A percentile compares a stretch with the other conserved stretches of the same genome.
These are phyloP conservation scores for Termitomyces sp. DNA, from an alignment of 768 basidiomycete genomes.

Conservation along the genomic window DNA sequence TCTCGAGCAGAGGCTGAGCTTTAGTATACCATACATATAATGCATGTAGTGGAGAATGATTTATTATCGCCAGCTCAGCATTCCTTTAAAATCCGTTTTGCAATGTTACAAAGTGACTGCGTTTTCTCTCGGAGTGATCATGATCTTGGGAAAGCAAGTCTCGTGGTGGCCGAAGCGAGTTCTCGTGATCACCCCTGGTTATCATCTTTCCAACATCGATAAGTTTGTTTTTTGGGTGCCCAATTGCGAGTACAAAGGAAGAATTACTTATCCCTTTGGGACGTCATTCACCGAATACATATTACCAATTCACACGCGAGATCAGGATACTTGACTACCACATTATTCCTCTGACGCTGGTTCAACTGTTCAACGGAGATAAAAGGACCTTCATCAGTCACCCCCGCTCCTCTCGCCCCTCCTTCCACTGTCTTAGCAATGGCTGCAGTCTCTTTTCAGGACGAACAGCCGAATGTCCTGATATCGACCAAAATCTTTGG, in stretches of 20 bases:
- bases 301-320: not conserved
- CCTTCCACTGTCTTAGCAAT: not conserved
- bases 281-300: constrained; percentile 3
- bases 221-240: constrained; percentile 5
- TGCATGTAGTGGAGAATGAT: not conserved
- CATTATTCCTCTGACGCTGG: not conserved
- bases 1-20: constrained; percentile 38
- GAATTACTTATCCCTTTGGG: not conserved
- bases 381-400: not conserved
- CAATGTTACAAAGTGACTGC: not conserved
- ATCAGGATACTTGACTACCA: not conserved
- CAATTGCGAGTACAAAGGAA: not conserved
- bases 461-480: constrained; percentile 22
- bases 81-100: not conserved
- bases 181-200: constrained; percentile 22
- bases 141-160: constrained; percentile 4
- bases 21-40: constrained; percentile 19
- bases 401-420: not conserved
- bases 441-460: constrained; percentile 8
- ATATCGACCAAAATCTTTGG: constrained; percentile 30
- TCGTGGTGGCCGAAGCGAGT: constrained; percentile 24
- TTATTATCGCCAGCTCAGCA: not conserved
- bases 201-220: constrained; percentile 12
- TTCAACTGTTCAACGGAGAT: not conserved
- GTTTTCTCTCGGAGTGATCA: not conserved